phyloP scores from a whole-genome alignment of 1,284 basidiomycete species.

The Macrocybe sp. region DNA sequence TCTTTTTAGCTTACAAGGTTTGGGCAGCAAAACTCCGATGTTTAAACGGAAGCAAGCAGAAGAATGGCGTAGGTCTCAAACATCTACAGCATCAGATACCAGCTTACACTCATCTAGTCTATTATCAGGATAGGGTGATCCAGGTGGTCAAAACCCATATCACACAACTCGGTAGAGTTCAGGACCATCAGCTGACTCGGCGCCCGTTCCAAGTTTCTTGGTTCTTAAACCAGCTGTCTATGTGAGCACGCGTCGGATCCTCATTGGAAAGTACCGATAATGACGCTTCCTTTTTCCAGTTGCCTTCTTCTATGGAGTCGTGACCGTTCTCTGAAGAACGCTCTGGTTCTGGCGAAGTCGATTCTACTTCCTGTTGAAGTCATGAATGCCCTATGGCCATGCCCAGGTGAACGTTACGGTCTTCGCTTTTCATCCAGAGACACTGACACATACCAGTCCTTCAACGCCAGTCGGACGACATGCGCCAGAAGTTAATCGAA shows the following conservation, averaged over 20 bases:
- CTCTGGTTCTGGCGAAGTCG: constrained; percentile 62
- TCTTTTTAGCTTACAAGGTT: constrained; percentile 39
- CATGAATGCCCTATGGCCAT: constrained; percentile 69
- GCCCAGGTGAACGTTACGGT: constrained; percentile 41
- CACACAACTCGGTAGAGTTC: constrained; percentile 38
- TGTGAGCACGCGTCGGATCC: constrained; percentile 29
- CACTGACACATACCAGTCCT: constrained; percentile 27
- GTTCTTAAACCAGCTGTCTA: constrained; percentile 62
- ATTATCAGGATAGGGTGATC: constrained; percentile 58
- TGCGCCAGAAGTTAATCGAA: constrained; percentile 40
- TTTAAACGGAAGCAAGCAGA: constrained; percentile 66
- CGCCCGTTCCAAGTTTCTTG: constrained; percentile 68
- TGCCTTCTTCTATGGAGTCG: constrained; percentile 64
- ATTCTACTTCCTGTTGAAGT: constrained; percentile 61
- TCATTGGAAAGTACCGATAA: background rate
- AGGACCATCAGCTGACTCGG: constrained; percentile 50
- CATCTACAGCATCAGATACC: background rate
- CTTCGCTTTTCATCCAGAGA: background rate
- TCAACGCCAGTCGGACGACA: constrained; percentile 37
- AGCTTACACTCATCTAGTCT: constrained; percentile 36
- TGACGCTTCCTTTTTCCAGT: constrained; percentile 29
- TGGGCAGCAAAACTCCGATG: constrained; percentile 35
- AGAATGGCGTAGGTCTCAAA: constrained; percentile 63
- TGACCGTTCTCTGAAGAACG: constrained; percentile 50
- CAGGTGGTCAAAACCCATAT: constrained; percentile 48